Base-by-base conservation (phyloP, 1,139 yeast species). In the Tardiomyces blankii region DNA sequence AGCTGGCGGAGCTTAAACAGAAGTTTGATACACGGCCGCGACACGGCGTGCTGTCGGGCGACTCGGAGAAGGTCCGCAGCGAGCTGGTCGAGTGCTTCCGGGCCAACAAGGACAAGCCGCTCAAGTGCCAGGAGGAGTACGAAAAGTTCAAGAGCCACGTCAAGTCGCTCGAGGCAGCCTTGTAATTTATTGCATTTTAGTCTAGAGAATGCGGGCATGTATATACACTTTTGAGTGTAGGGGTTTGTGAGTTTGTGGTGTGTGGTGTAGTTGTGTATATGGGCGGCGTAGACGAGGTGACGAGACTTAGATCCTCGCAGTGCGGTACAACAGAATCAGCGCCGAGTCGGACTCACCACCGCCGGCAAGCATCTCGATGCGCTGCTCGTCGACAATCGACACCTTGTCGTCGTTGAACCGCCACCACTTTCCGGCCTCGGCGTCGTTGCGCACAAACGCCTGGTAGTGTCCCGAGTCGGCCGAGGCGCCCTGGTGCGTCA, bases 271-370 rank as follows among this genome's bases (percentile, higher is more conserved):
- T 4, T 21, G 7, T 7, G 25, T 4, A 21, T 21, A 7, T 21
- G 25, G 25, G 25, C 25, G 25, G 4, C 25, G 25, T n/a, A n/a
- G n/a, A n/a, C n/a, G n/a, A n/a, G n/a, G n/a, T n/a, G n/a, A n/a
- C n/a, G n/a, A n/a, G n/a, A n/a, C n/a, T 41, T 56, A 73, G 60
- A 56, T 45, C 18, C 91, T 94, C 55, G 80, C 76, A 3, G 87
- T 94, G 60, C 82, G 82, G 70, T 91, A 91, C 46, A 91, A 67
- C 54, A 89, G 73, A 51, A 93, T 81, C 65, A 91, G 76, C 1
- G 98, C 98, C 58, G 94, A 80, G 65, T 91, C 98, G 56, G 95
- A 81, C 68, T 93, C 98, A 50, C 98, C 96, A 45, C 99, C 99
- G 42, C 98, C 99, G 8, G 96, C 85, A 53, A 93, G 73, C 46